Base-by-base conservation (phyloP, 306 rosid genomes). In the Malus asiatica region DNA sequence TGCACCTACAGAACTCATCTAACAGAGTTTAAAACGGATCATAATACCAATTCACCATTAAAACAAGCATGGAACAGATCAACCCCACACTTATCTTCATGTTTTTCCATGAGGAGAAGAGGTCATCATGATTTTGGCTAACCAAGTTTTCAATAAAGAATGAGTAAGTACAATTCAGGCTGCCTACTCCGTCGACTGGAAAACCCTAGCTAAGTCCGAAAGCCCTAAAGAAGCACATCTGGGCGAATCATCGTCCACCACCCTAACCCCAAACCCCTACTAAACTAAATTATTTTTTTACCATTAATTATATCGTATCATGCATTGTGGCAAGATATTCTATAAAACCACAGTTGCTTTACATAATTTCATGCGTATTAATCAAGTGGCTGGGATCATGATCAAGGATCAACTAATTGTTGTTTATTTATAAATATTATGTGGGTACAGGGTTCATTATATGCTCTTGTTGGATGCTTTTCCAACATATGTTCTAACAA, bases 211-310 rank as follows among this genome's bases (percentile, higher is more conserved):
- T 70, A 77, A 74, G 82, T 57, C 27, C 55, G 29, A 80, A 83
- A 81, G 74, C 79, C 83, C 69, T 61, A 65, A 45, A 68, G 74
- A 27, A 5, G 40, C n/a, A 15, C 90, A 85, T 81, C 80, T 80
- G 86, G 77, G 83, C 88, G 76, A 90, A 84, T 88, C 87, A 86
- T 86, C 86, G 74, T 76, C 86, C 79, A 42, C 79, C 87, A 79
- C 83, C 83, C 76, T 81, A 73, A 53, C 61, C 59, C 22, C 46
- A 79, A 70, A 35, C 4, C 14, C 55, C 35, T 35, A 0, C 20
- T 29, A 48, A 19, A 3, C 22, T 25, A 67, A 73, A 61, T 33
- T 35, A 46, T 71, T 19, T 52, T 52, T 16, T 66, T 67, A 42
- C 63, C 72, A 69, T 74, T 53, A 78, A 69, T 74, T 53, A 78